These are phyloP conservation scores for Rhizophagus prolifer DNA, from an alignment of 192 early-diverging fungal genomes.

Conservation along the genomic window DNA sequence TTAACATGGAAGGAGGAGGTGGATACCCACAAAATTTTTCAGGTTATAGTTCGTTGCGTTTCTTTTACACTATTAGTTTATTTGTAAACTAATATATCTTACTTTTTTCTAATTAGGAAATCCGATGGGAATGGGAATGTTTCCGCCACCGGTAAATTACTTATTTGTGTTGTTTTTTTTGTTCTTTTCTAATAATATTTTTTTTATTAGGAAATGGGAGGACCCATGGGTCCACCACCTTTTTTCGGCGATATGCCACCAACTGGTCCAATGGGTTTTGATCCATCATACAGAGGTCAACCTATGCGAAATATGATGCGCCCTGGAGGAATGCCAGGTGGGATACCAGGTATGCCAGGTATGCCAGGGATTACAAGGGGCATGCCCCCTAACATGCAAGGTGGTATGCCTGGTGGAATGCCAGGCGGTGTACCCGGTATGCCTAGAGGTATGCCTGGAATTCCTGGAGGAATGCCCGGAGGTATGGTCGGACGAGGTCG, in stretches of 20 bases:
- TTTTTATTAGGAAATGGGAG: constrained; percentile 34
- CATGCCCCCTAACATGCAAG: constrained; percentile 26
- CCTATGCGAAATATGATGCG: constrained; percentile 30
- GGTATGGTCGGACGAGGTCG: constrained; percentile 35
- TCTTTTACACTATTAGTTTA: neutral
- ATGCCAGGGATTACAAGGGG: constrained; percentile 40
- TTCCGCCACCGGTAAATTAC: constrained; percentile 19
- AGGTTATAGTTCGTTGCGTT: constrained; percentile 7
- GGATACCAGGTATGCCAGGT: constrained; percentile 38
- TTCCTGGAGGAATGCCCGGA: constrained; percentile 44
- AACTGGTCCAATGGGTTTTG: constrained; percentile 31
- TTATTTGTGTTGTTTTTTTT: neutral
- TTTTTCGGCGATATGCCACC: constrained; percentile 45
- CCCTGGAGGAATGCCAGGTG: constrained; percentile 34
- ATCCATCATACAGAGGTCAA: constrained; percentile 23
- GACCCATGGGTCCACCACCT: constrained; percentile 21
- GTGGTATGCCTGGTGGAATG: constrained; percentile 42
- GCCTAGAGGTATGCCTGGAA: constrained; percentile 40
- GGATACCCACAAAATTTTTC: constrained; percentile 28
- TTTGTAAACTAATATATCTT: neutral
- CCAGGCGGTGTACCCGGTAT: constrained; percentile 31
- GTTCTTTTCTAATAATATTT: neutral
- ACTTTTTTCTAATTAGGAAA: neutral
- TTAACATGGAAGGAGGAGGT: constrained; percentile 7
- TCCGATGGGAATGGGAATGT: constrained; percentile 31